Evolutionary conservation across 2,329 filamentous ascomycete genomes (phyloP).

Genomic region (Xylaria sp.): DNA sequence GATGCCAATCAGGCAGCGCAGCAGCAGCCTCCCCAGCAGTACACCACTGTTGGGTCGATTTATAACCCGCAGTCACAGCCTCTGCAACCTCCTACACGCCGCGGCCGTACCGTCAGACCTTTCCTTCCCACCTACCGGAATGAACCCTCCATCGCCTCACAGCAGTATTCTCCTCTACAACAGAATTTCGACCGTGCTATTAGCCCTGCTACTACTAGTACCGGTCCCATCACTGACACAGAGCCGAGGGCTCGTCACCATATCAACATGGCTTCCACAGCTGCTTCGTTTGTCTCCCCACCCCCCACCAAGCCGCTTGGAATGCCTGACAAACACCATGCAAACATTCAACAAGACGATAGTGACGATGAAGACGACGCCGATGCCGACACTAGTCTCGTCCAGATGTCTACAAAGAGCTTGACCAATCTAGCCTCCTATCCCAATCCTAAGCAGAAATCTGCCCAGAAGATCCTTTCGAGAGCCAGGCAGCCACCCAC

Average conservation of each 20-base stretch:
- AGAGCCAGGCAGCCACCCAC: conserved; percentile 11
- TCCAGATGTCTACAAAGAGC: conserved; percentile 48
- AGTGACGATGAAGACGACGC: conserved; percentile 32
- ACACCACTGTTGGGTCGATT: conserved; percentile 60
- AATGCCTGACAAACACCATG: conserved; percentile 8
- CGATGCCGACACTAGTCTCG: conserved; percentile 36
- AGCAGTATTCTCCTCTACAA: conserved; percentile 55
- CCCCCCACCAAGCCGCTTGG: conserved; percentile 13
- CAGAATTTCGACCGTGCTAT: conserved; percentile 57
- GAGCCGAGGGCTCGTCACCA: neutral
- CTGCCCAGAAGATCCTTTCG: conserved; percentile 51
- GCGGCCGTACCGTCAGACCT: conserved; percentile 50
- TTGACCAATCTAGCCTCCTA: conserved; percentile 59
- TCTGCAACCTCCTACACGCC: conserved; percentile 55
- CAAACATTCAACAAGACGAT: conserved; percentile 1
- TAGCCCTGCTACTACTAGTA: conserved; percentile 39
- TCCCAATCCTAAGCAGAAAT: conserved; percentile 56
- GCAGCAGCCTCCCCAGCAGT: conserved; percentile 39
- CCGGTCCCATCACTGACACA: conserved; percentile 3
- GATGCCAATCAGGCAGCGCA: neutral
- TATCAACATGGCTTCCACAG: conserved; percentile 1
- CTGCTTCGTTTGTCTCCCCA: conserved; percentile 34
- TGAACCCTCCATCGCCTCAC: conserved; percentile 28
- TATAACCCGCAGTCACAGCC: conserved; percentile 53
- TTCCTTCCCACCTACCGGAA: conserved; percentile 40